A percentile compares a stretch with the other conserved stretches of the same genome.
Evolutionary conservation across 139 green algal species (phyloP).

Genomic region (Ettlia oleoabundans): DNA sequence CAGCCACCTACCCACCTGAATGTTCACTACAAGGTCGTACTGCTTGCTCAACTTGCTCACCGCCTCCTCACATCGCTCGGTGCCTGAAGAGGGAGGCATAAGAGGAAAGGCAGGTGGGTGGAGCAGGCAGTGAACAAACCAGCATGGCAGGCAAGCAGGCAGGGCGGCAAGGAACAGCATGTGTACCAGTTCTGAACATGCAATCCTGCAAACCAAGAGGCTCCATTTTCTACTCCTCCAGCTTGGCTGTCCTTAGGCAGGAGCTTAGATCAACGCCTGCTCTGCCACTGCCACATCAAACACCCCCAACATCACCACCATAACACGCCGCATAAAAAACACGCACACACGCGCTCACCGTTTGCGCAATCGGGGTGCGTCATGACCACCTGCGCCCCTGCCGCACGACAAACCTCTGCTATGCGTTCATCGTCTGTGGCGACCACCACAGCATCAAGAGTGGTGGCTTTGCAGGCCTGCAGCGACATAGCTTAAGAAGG

Average conservation of each 20-base stretch:
- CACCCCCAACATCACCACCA: neutral
- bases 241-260: no score
- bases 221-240: no score
- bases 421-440: slow-evolving; percentile 82
- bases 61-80: slow-evolving; percentile 71
- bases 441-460: slow-evolving; percentile 67
- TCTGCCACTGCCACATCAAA: neutral
- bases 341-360: slow-evolving; percentile 35
- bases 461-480: slow-evolving; percentile 54
- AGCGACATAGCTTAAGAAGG: neutral
- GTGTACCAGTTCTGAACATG: no score
- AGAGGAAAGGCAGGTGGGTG: neutral
- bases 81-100: slow-evolving; percentile 43
- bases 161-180: no score
- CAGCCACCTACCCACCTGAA: slow-evolving; percentile 49
- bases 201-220: no score
- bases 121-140: neutral
- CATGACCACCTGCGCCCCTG: slow-evolving; percentile 74
- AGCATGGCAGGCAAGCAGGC: neutral
- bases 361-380: slow-evolving; percentile 67
- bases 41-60: slow-evolving; percentile 42
- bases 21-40: slow-evolving; percentile 82
- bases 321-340: neutral
- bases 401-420: slow-evolving; percentile 48
- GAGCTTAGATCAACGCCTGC: no score